Base-by-base conservation (phyloP, 768 basidiomycete genomes). In the Lactifluus volemus region DNA sequence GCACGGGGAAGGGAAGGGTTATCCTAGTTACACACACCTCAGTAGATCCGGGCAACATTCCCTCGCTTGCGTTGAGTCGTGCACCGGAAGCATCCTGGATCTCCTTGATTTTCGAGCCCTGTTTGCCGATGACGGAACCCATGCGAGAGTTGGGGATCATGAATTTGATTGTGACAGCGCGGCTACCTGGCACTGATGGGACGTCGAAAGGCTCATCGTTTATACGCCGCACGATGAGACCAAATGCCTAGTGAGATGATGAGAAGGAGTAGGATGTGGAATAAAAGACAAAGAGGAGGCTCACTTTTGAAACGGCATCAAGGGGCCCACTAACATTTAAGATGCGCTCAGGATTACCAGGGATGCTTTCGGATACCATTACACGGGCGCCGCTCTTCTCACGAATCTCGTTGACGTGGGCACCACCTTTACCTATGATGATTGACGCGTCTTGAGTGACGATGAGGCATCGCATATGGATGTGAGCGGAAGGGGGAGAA, bases 61-160 rank as follows among this genome's bases (percentile, higher is more conserved):
- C 90, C 74, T 98, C 97, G 69, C 90, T 93, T 21, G 97, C 97
- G 70, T 98, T 98, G 67, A 99, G 76, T 63, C 94, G 79, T 15
- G 97, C 97, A 39, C 97, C 97, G 65, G 90, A 93, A 30, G 97
- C 97, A 69, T 99, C 97, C 71, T 99, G 97, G 65, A 99, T 99
- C 76, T 99, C 97, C 78, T 98, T 98, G 73, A 99, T 99, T 74
- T 99, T 99, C 41, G 88, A 87, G 36, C 97, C 97, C 64, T 88
- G 90, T 73, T 97, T 98, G 59, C 97, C 97, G 69, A 99, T 99
- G 62, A 98, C 93, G 17, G 94, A 97, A 45, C 96, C 96, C 96
- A 98, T 98, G 60, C 96, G 89, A 10, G 93, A 95, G 74, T 98
- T 98, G 65, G 96, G 96, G 59, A 98, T 97, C 89, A 98, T 98